Evolutionary conservation across 805 yeast genomes (phyloP), one percentile per base, ranked within the genome.

Genomic region (Sugiyamaella chiloensis): DNA sequence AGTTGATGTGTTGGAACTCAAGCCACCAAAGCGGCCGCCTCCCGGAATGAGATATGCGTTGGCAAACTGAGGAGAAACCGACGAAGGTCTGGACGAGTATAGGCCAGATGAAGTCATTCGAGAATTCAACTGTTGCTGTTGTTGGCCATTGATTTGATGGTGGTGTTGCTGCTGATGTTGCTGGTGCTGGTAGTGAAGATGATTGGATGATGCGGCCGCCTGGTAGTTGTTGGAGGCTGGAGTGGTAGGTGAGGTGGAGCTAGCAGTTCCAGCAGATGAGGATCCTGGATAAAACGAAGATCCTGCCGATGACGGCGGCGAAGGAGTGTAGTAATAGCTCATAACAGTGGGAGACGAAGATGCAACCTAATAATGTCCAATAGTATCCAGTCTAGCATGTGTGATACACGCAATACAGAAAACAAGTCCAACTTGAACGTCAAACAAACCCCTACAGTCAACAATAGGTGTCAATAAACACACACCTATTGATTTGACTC

Each of bases 51-150:
- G 16, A 12, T 34, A 60, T 14, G 58, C 55, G 34, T 52, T 51
- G 9, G 58, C 26, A 30, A 60, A 52, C 40, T 53, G 53, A 37
- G 66, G 67, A 31, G 66, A 60, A n/a, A 57, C 54, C 27, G 63
- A 57, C 30, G 59, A 51, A 11, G 67, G 63, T 23, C 65, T 43
- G 36, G 36, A 31, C 11, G 39, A 17, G 12, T 11, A 24, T 19
- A 12, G 44, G n/a, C 24, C 35, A n/a, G 34, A 24, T n/a, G 36
- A 24, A 7, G 24, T 24, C 32, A 26, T 34, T 40, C 40, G 46
- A 19, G 40, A 32, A 40, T 40, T 50, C 27, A 32, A 45, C 30
- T 24, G 42, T 42, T 45, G 47, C 14, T 39, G 52, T 29, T 27
- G 49, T 32, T 29, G 42, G n/a, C 29, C 44, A n/a, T n/a, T n/a